Evolutionary conservation across 139 green algal species (phyloP).

Genomic region (Picochlorum sp.): DNA sequence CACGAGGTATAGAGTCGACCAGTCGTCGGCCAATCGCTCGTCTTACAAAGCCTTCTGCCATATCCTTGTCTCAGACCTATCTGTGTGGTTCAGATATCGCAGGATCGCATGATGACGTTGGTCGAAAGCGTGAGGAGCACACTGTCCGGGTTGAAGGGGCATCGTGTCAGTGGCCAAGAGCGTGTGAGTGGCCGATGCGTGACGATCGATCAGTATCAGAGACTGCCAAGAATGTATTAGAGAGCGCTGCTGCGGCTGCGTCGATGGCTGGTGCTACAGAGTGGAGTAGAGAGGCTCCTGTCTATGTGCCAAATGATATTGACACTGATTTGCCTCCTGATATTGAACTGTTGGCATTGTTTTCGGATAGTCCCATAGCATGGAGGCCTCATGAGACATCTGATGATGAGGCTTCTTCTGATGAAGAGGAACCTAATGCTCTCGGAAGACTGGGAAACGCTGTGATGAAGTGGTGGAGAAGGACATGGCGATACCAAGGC

Average conservation of each 20-base stretch:
- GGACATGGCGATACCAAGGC: constrained; percentile 31
- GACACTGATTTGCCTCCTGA: constrained; percentile 22
- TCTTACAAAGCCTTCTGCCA: too few species aligned
- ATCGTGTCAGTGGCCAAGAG: not conserved
- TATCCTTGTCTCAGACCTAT: too few species aligned
- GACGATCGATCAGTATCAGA: not conserved
- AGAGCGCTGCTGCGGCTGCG: not conserved
- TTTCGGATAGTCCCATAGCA: constrained; percentile 14
- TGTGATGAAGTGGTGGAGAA: not conserved
- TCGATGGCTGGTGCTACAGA: not conserved
- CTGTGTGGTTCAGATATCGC: too few species aligned
- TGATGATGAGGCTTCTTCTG: not conserved
- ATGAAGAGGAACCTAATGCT: not conserved
- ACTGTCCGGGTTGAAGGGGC: not conserved
- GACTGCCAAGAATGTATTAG: not conserved
- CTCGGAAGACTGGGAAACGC: not conserved
- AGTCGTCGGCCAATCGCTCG: too few species aligned
- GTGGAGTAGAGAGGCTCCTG: not conserved
- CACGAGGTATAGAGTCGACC: too few species aligned
- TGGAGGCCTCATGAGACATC: constrained; percentile 3
- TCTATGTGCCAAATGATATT: not conserved
- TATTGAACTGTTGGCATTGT: constrained; percentile 20
- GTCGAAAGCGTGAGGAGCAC: not conserved
- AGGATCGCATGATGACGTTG: not conserved
- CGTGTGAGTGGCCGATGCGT: not conserved